Conservation (phyloP, 2,329 filamentous ascomycete species). For the Cordyceps javanica region DNA sequence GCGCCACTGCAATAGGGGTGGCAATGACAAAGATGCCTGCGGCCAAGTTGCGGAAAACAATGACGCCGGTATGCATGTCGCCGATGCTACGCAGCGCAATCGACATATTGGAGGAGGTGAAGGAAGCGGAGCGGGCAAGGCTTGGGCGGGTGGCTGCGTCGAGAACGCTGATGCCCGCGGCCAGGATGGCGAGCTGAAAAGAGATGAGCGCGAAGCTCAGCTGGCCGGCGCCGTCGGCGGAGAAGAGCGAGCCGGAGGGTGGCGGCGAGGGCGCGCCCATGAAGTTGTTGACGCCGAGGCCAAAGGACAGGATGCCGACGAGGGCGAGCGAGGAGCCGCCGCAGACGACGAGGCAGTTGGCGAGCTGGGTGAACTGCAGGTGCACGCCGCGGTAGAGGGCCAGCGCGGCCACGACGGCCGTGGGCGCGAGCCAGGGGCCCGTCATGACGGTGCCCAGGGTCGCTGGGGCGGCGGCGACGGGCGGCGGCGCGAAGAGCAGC, state of each 20-base stretch:
- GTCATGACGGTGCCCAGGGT: conserved; percentile 39
- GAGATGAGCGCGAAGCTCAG: conserved; percentile 36
- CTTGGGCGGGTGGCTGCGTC: conserved; percentile 36
- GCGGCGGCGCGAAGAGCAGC: conserved; percentile 39
- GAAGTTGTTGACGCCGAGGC: conserved; percentile 29
- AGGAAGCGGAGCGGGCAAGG: conserved; percentile 42
- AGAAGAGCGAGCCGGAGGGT: conserved; percentile 21
- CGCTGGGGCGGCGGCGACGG: conserved; percentile 34
- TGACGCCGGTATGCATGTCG: conserved; percentile 42
- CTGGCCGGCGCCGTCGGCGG: conserved; percentile 20
- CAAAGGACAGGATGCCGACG: conserved; percentile 38
- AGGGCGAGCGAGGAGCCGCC: conserved; percentile 33
- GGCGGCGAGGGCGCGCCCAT: conserved; percentile 28
- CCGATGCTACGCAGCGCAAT: conserved; percentile 38
- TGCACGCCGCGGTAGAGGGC: conserved; percentile 26
- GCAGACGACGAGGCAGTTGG: conserved; percentile 29
- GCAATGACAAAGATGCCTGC: conserved; percentile 39
- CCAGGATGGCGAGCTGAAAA: conserved; percentile 41
- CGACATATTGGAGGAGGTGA: conserved; percentile 41
- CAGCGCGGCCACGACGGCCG: conserved; percentile 26
- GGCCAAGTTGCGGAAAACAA: conserved; percentile 34
- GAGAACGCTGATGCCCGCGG: conserved; percentile 34
- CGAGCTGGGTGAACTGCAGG: conserved; percentile 26
- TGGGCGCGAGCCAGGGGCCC: conserved; percentile 37
- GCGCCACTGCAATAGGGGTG: conserved; percentile 31